These are phyloP conservation scores for Phytophthora agathidicida DNA, from an alignment of 352 stramenopile species.

Conservation along the genomic window DNA sequence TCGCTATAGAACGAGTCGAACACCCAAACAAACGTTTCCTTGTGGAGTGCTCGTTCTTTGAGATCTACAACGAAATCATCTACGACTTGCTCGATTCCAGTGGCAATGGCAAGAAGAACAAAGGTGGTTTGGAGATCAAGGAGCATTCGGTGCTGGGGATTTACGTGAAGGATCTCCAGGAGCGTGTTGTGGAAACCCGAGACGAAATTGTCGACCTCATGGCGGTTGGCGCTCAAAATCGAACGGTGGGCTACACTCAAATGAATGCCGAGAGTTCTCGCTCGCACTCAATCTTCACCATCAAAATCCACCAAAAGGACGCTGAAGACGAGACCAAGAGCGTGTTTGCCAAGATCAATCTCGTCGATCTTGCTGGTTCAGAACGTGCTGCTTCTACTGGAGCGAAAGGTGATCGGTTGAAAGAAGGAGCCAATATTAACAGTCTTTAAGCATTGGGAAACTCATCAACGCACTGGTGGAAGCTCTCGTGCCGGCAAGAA, in stretches of 20 bases:
- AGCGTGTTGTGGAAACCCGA: constrained; percentile 86
- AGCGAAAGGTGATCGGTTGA: constrained; percentile 88
- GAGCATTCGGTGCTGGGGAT: constrained; percentile 95
- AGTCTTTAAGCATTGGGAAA: constrained; percentile 93
- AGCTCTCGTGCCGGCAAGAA: constrained; percentile 84
- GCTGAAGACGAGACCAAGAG: constrained; percentile 82
- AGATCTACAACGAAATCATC: constrained; percentile 98
- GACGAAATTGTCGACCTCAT: constrained; percentile 89
- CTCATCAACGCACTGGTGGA: constrained; percentile 94
- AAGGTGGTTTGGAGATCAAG: constrained; percentile 92
- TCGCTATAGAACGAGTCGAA: constrained; percentile 65
- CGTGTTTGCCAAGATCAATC: constrained; percentile 93
- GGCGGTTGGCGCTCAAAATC: constrained; percentile 61
- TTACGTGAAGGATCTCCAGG: constrained; percentile 93
- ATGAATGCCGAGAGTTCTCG: constrained; percentile 95
- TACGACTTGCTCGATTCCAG: constrained; percentile 93
- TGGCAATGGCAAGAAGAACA: constrained; percentile 87
- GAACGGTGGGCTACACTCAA: constrained; percentile 87
- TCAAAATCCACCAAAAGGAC: constrained; percentile 95
- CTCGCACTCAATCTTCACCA: constrained; percentile 97
- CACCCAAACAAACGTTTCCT: constrained; percentile 86
- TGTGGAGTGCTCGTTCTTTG: constrained; percentile 94
- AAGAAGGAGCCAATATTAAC: constrained; percentile 96
- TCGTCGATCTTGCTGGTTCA: constrained; percentile 94
- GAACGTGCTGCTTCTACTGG: constrained; percentile 92